Conservation (phyloP, 805 yeast genomes). For the Kodamaea kakaduensis region DNA sequence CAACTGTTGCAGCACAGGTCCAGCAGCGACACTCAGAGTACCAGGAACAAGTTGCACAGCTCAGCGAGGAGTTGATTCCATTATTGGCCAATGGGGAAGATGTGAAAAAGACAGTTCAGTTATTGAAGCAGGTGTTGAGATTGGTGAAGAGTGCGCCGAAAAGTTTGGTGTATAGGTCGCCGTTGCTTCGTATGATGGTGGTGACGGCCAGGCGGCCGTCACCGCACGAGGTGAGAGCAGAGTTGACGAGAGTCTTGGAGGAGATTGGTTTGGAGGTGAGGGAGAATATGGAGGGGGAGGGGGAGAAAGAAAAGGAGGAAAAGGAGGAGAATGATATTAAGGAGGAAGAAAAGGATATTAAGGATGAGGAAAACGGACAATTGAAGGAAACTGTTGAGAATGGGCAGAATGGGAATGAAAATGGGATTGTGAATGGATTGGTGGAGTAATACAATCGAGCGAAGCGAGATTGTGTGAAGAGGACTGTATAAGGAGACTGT, state of each 20-base stretch:
- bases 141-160: conserved; percentile 22
- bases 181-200: conserved; percentile 29
- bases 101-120: conserved; percentile 15
- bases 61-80: conserved; percentile 15
- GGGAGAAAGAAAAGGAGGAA: conserved; percentile 5
- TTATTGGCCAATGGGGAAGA: conserved; percentile 13
- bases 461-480: not conserved
- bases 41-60: conserved; percentile 17
- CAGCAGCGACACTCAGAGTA: conserved; percentile 14
- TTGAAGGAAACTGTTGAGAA: not conserved
- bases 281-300: conserved; percentile 8
- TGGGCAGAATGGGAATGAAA: conserved; percentile 2
- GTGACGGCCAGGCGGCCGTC: conserved; percentile 27
- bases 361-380: conserved; percentile 1
- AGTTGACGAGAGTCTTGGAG: conserved; percentile 19
- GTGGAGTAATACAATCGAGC: not conserved
- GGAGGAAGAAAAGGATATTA: conserved; percentile 5
- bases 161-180: conserved; percentile 28
- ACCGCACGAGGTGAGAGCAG: conserved; percentile 19
- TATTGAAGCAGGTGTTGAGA: conserved; percentile 15
- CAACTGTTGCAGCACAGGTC: conserved; percentile 18
- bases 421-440: not conserved
- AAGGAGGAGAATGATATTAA: not conserved
- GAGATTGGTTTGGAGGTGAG: conserved; percentile 10
- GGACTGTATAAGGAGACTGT: not conserved